Conservation (phyloP, 129 eudicot species). For the Chrysanthemum lavandulifolium region DNA sequence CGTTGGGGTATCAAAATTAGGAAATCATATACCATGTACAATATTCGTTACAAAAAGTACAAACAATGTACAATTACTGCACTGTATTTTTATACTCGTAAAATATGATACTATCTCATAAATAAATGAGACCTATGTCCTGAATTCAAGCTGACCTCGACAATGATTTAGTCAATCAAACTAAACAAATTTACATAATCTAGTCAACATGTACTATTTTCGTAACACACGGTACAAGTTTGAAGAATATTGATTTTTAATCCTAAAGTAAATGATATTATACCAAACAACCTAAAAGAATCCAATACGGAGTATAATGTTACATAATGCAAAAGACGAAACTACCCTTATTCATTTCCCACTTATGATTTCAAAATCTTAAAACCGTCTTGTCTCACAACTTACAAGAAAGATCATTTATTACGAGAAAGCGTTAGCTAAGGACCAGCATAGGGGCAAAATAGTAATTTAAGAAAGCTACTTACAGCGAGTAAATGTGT, state of each 20-base stretch:
- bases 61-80: neutral
- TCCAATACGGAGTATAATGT: neutral
- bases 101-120: neutral
- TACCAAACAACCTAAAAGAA: neutral
- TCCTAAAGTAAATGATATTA: neutral
- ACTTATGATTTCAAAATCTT: slow-evolving; percentile 40
- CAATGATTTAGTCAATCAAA: neutral
- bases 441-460: slow-evolving; percentile 31
- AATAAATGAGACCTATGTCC: neutral
- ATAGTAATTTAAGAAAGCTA: slow-evolving; percentile 30
- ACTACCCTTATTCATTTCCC: slow-evolving; percentile 33
- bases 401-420: slow-evolving; percentile 15
- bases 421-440: slow-evolving; percentile 15
- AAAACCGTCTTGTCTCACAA: slow-evolving; percentile 35
- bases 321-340: slow-evolving; percentile 27
- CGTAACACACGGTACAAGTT: slow-evolving; percentile 1
- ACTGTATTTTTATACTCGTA: neutral
- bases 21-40: slow-evolving; percentile 1
- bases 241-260: neutral
- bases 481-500: slow-evolving; percentile 89
- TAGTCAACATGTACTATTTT: slow-evolving; percentile 4
- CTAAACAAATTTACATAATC: neutral
- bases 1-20: neutral
- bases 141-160: neutral
- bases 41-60: neutral